A percentile compares a stretch with the other conserved stretches of the same genome.
phyloP scores from a whole-genome alignment of 345 rosid genomes.

The Eutrema japonicum region DNA sequence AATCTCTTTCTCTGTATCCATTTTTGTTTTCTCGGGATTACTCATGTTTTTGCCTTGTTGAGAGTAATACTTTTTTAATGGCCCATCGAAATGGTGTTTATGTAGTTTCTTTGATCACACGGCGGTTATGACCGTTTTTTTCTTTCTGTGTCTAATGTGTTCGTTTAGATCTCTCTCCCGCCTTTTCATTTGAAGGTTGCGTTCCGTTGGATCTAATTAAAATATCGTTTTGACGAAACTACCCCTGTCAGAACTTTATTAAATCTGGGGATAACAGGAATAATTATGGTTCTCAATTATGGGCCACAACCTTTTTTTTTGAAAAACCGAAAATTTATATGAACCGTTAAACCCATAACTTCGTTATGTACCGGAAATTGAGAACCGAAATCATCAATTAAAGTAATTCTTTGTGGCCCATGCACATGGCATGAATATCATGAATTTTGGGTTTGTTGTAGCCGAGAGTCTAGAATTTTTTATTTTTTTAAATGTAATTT shows the following conservation, averaged over 20 bases:
- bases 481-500: too few relatives aligned
- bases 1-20: background rate
- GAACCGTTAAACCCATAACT: background rate
- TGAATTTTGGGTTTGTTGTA: too few relatives aligned
- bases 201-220: constrained; percentile 1
- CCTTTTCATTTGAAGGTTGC: constrained; percentile 34
- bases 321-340: too few relatives aligned
- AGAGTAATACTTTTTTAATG: background rate
- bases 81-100: background rate
- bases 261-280: background rate
- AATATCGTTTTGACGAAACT: background rate
- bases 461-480: too few relatives aligned
- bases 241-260: background rate
- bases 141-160: background rate
- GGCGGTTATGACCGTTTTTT: constrained; percentile 31
- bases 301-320: too few relatives aligned
- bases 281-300: background rate
- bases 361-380: background rate
- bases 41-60: background rate
- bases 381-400: background rate
- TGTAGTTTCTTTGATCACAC: constrained; percentile 7
- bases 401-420: background rate
- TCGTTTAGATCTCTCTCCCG: constrained; percentile 9
- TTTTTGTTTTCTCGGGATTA: background rate
- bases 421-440: background rate